phyloP scores from a whole-genome alignment of 129 eudicot genomes.

The Ambrosia trifida region DNA sequence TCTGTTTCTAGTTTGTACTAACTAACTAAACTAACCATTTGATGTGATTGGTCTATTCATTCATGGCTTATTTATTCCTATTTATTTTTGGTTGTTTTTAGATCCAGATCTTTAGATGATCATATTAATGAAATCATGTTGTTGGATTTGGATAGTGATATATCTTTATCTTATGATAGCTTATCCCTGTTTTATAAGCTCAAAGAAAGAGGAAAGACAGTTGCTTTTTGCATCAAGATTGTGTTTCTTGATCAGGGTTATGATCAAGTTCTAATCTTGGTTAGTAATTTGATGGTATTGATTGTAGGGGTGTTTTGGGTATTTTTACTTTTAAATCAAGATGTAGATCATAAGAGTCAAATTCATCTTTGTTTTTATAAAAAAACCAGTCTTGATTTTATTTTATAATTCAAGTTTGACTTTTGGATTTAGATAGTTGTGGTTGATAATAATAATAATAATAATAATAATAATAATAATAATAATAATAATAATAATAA shows the following conservation, averaged over 20 bases:
- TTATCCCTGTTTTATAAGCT: conserved; percentile 7
- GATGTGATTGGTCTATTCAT: conserved; percentile 23
- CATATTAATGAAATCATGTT: conserved; percentile 17
- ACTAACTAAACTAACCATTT: background rate
- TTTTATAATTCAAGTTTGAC: conserved; percentile 7
- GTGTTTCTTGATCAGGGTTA: conserved; percentile 17
- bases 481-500: background rate
- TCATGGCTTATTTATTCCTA: conserved; percentile 11
- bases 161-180: conserved; percentile 6
- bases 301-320: conserved; percentile 14
- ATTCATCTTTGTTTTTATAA: background rate
- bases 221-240: conserved; percentile 15
- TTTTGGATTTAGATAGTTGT: conserved; percentile 11
- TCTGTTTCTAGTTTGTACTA: background rate
- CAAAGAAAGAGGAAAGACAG: conserved; percentile 8
- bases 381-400: conserved; percentile 2
- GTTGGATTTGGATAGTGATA: conserved; percentile 11
- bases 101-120: conserved; percentile 29
- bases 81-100: background rate
- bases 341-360: conserved; percentile 9
- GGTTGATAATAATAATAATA: conserved; percentile 7
- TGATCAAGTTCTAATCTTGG: background rate
- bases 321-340: conserved; percentile 24
- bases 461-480: background rate
- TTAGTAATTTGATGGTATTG: conserved; percentile 25